These are phyloP conservation scores for Krasilnikovozyma curviuscula DNA, from an alignment of 768 basidiomycete genomes.

Conservation along the genomic window DNA sequence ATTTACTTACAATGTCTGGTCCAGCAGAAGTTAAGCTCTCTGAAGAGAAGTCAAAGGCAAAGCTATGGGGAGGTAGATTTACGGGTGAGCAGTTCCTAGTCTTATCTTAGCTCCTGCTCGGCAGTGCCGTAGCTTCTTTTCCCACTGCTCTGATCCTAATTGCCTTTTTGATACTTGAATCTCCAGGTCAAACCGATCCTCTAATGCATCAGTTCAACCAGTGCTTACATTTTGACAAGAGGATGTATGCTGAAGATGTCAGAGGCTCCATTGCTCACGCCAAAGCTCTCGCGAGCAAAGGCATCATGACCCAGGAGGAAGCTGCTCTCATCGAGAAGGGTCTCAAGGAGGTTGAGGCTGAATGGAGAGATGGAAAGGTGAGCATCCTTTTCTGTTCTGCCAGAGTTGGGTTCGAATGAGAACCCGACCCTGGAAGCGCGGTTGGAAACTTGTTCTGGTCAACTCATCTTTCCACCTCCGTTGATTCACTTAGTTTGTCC, in stretches of 20 bases:
- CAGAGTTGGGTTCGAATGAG: neutral
- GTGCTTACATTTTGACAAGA: slow-evolving; percentile 79
- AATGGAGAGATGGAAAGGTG: slow-evolving; percentile 68
- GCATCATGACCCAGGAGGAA: slow-evolving; percentile 64
- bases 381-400: slow-evolving; percentile 12
- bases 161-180: neutral
- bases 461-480: neutral
- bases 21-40: too few species aligned
- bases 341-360: slow-evolving; percentile 50
- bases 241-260: slow-evolving; percentile 84
- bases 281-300: slow-evolving; percentile 55
- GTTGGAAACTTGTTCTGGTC: neutral
- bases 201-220: slow-evolving; percentile 30
- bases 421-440: neutral
- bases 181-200: slow-evolving; percentile 10
- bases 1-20: too few species aligned
- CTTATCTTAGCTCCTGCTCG: neutral
- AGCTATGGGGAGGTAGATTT: slow-evolving; percentile 13
- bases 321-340: slow-evolving; percentile 46
- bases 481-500: slow-evolving; percentile 40
- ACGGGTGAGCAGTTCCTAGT: slow-evolving; percentile 2
- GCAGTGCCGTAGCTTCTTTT: too few species aligned
- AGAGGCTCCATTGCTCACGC: slow-evolving; percentile 90
- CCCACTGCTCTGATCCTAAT: neutral
- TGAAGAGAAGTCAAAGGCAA: too few species aligned